Evolutionary conservation across 202 grass and related monocot genomes (phyloP), one percentile per base, ranked within the genome.

Genomic region (Panicum virgatum): DNA sequence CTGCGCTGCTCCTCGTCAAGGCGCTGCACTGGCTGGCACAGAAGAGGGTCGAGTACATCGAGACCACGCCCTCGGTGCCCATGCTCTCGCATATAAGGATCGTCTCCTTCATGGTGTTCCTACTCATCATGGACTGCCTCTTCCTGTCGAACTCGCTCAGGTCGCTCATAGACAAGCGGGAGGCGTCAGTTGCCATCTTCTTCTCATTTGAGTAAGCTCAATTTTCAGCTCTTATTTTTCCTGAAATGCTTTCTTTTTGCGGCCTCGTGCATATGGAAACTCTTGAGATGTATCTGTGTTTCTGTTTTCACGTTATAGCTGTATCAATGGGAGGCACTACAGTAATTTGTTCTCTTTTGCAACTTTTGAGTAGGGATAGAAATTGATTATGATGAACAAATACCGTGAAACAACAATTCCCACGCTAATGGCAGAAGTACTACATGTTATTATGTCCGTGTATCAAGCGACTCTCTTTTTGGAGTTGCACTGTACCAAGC

Each of bases 141-240:
- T 96, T 96, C 80, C 82, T 96, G 51, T 83, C 86, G 3, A 99
- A 53, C 61, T 96, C 79, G 26, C 83, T 96, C 7, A 87, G 82
- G 48, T 85, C 93, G 3, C 89, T 96, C 5, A 87, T 99, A 58
- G 40, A 81, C 50, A 91, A 94, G 60, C 44, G 81, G 19, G 86
- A 93, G 72, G 89, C 96, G 2, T 94, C 96, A 0, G 91, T 96
- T 14, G 74, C 93, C 6, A 94, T 99, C 77, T 99, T 99, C 89
- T 99, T 99, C 88, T 86, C 93, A 52, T 99, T 99, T 80, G 93
- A 99, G 96, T 99, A 94, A 92, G 93, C 71, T 75, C 62, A 72
- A 57, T 59, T 47, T 73, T 52, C 9, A 36, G 22, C 27, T 70
- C 14, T 48, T 25, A 48, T 16, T 48, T 48, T 29, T 2, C 3